Conservation (phyloP, 257 asterid genomes). For the Capsicum rhomboideum region DNA sequence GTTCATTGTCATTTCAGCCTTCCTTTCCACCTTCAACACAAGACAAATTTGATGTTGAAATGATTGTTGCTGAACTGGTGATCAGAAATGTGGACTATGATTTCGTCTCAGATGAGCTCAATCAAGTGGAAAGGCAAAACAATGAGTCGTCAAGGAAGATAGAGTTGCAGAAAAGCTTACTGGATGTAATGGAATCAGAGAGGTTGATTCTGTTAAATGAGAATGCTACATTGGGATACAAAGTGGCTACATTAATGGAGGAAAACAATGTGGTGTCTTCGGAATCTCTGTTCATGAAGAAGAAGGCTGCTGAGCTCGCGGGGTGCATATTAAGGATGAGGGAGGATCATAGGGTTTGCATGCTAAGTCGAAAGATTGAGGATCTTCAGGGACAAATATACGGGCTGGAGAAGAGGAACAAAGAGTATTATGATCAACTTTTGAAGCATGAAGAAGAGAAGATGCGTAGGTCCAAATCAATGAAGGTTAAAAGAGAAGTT, state of each 20-base stretch:
- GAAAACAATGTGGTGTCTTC: constrained; percentile 77
- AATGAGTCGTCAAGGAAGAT: constrained; percentile 59
- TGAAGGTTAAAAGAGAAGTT: constrained; percentile 26
- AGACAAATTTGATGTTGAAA: constrained; percentile 35
- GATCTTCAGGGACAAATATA: constrained; percentile 86
- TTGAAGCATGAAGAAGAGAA: constrained; percentile 40
- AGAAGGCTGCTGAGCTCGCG: constrained; percentile 89
- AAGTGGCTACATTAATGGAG: constrained; percentile 53
- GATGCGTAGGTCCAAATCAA: constrained; percentile 17
- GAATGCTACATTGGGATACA: constrained; percentile 62
- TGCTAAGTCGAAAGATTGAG: constrained; percentile 86
- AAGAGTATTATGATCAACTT: constrained; percentile 67
- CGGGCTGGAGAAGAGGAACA: constrained; percentile 82
- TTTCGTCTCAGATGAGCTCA: constrained; percentile 43
- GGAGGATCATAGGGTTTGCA: constrained; percentile 79
- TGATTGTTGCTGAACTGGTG: constrained; percentile 61
- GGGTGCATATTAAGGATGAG: constrained; percentile 71
- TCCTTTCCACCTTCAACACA: neutral
- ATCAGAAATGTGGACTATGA: constrained; percentile 69
- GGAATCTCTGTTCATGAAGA: constrained; percentile 66
- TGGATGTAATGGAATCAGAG: constrained; percentile 90
- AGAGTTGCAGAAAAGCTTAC: constrained; percentile 75
- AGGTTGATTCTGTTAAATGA: constrained; percentile 76
- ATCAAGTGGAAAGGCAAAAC: constrained; percentile 36
- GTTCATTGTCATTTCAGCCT: constrained; percentile 59